These are phyloP conservation scores for Hygrophoropsis aurantiaca DNA, from an alignment of 768 basidiomycete species.

Conservation along the genomic window DNA sequence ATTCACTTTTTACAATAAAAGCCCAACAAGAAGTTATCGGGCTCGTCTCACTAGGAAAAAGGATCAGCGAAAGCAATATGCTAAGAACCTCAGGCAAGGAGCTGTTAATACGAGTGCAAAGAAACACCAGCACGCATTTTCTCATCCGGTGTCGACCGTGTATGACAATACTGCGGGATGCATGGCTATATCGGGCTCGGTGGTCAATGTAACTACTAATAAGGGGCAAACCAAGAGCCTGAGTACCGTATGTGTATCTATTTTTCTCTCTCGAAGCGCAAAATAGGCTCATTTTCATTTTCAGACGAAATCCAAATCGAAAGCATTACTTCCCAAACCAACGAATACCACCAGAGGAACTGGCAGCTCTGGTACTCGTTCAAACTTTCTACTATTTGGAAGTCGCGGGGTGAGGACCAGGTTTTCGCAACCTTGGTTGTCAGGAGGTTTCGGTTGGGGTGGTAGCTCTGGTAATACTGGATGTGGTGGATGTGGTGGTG, in stretches of 20 bases:
- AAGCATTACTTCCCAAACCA: no score
- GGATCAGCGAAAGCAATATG: constrained; percentile 21
- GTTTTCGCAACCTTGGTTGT: no score
- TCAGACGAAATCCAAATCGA: no score
- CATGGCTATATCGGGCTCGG: constrained; percentile 6
- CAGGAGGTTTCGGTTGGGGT: no score
- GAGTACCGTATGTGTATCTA: no score
- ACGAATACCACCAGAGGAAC: no score
- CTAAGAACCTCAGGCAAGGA: constrained; percentile 4
- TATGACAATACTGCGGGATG: constrained; percentile 19
- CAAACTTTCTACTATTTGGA: no score
- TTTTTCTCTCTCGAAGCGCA: no score
- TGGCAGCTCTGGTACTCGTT: no score
- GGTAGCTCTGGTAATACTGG: constrained; percentile 3
- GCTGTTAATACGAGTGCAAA: constrained; percentile 3
- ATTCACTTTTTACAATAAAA: constrained; percentile 28
- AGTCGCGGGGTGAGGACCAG: no score
- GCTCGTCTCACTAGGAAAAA: constrained; percentile 13
- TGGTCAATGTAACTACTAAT: constrained; percentile 2
- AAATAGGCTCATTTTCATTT: no score
- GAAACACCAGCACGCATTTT: constrained; percentile 34
- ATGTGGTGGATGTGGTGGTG: constrained; percentile 7
- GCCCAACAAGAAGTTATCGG: constrained; percentile 22
- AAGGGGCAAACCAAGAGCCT: no score
- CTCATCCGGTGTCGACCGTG: constrained; percentile 39